These are phyloP conservation scores for Metschnikowia santaceciliae DNA, from an alignment of 805 yeast species.

Conservation along the genomic window DNA sequence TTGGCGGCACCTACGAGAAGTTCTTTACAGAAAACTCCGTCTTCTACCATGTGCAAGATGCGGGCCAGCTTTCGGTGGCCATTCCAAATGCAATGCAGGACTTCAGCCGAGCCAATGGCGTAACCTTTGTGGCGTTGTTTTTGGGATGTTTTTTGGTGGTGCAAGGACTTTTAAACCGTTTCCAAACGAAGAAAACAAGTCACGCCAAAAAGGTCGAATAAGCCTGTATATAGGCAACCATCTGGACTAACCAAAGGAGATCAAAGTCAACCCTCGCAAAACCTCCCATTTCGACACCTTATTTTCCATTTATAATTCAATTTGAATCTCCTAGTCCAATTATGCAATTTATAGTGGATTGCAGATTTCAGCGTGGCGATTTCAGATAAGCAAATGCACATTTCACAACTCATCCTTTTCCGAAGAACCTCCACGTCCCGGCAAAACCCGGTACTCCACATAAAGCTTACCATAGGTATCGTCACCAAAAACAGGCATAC, in stretches of 20 bases:
- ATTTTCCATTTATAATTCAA: too few species aligned
- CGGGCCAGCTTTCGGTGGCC: slow-evolving; percentile 5
- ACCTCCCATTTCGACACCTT: too few species aligned
- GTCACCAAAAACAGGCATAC: slow-evolving; percentile 70
- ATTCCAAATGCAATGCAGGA: slow-evolving; percentile 14
- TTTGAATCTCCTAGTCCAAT: too few species aligned
- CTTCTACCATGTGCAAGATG: slow-evolving; percentile 28
- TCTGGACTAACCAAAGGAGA: too few species aligned
- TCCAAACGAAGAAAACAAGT: neutral
- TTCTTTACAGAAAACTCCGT: slow-evolving; percentile 39
- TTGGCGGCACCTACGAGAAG: slow-evolving; percentile 34
- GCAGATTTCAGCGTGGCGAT: too few species aligned
- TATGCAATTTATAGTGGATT: too few species aligned
- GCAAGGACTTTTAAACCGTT: neutral
- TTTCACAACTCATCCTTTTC: slow-evolving; percentile 17
- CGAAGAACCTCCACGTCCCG: slow-evolving; percentile 6
- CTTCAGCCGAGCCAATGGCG: slow-evolving; percentile 2
- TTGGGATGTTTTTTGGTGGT: slow-evolving; percentile 10
- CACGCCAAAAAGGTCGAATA: neutral
- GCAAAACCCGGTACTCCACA: slow-evolving; percentile 18
- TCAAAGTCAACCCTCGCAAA: too few species aligned
- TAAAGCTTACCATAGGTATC: slow-evolving; percentile 32
- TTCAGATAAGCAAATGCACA: neutral
- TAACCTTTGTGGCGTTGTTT: slow-evolving; percentile 11
- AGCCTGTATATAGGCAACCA: neutral